Evolutionary conservation across 495 filamentous ascomycete species (phyloP), one percentile per base, ranked within the genome.

Genomic region (Xylaria nigripes): DNA sequence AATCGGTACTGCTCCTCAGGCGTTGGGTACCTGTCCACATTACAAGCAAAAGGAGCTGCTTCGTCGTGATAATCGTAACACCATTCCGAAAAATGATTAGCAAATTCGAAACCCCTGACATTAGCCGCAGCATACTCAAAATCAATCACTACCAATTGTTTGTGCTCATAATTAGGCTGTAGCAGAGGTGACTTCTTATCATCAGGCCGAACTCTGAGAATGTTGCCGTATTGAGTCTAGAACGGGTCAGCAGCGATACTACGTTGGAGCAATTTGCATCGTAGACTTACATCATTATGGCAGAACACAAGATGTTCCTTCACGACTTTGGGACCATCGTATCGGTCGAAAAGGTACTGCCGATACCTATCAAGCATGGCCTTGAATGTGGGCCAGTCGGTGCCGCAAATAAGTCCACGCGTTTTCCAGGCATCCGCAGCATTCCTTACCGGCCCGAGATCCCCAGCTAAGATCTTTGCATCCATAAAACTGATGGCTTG

Each of bases 41-140:
- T 76, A 70, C 87, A 86, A 10, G 76, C 78, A 72, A 84, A 83
- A 2, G 90, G 74, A 7, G 59, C 67, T 18, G 71, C 67, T 1
- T 79, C 64, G 62, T 91, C 81, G 62, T 95, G 90, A 66, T 99
- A 99, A 67, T 99, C 88, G 73, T 96, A 94, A 66, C 90, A 95
- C 93, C 93, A 99, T 70, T 99, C 93, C 61, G 89, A 83, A 70
- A 97, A 99, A 68, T 99, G 93, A 68, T 99, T 99, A 47, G 90
- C 93, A 67, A 99, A 96, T 69, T 99, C 93, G 25, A 88, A 77
- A 2, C 90, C 94, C 5, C 83, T 84, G 1, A 83, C 73, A 63
- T 96, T 99, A 46, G 93, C 90, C 10, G 84, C 90, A 1, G 94
- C 89, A 65, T 99, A 99, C 66, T 99, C 93, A 61, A 99, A 99